Evolutionary conservation across 192 early-diverging fungal genomes (phyloP).

Genomic region (Rhizoclosmatium globosum): DNA sequence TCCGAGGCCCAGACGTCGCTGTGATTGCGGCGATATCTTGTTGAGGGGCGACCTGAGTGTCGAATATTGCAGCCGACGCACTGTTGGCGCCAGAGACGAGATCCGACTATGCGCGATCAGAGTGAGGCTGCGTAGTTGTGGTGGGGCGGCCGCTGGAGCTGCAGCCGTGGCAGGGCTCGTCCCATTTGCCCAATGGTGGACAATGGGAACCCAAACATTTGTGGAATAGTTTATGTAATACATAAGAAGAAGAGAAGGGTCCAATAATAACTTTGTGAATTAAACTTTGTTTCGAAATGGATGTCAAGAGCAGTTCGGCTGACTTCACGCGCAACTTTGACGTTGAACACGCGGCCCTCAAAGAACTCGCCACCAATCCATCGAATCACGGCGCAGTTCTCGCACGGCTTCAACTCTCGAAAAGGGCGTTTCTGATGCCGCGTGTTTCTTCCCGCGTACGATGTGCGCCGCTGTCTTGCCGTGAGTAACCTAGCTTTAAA

Average conservation of each 20-base stretch:
- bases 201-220: no score
- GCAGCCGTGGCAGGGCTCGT: no score
- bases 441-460: constrained; percentile 72
- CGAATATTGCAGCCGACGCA: neutral
- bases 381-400: constrained; percentile 4
- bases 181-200: no score
- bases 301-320: neutral
- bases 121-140: no score
- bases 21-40: no score
- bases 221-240: no score
- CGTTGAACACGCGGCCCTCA: constrained; percentile 1
- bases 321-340: constrained; percentile 6
- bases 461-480: constrained; percentile 67
- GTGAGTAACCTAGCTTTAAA: constrained; percentile 38
- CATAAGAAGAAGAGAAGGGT: no score
- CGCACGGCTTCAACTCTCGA: constrained; percentile 61
- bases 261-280: neutral
- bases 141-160: no score
- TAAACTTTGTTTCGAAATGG: neutral
- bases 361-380: neutral
- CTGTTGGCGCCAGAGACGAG: neutral
- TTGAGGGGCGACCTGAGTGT: no score
- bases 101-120: neutral
- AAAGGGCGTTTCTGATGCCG: constrained; percentile 69
- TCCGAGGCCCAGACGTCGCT: no score